A percentile compares a stretch with the other conserved stretches of the same genome.
Evolutionary conservation across 768 basidiomycete genomes (phyloP).

Genomic region (Mycena pura): DNA sequence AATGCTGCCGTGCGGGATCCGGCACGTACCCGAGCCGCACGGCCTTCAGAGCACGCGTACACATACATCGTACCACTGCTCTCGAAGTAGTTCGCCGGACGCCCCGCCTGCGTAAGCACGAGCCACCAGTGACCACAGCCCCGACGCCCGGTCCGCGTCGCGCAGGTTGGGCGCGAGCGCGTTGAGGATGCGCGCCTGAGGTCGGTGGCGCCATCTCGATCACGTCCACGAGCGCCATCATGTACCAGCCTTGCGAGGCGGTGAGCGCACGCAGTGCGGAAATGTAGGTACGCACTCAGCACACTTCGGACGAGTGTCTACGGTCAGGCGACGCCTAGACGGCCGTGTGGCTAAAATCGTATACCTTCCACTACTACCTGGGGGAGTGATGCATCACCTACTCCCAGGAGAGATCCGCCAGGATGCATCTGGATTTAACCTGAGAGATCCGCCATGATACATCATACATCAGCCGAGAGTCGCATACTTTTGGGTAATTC

Average conservation of each 20-base stretch:
- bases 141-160: constrained; percentile 44
- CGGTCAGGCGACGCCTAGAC: constrained; percentile 53
- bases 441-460: no score
- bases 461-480: no score
- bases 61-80: constrained; percentile 52
- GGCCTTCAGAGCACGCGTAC: constrained; percentile 51
- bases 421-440: no score
- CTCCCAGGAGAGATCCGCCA: no score
- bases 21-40: constrained; percentile 49
- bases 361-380: constrained; percentile 39
- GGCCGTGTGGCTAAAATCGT: constrained; percentile 50
- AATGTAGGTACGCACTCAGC: constrained; percentile 36
- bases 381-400: no score
- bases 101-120: constrained; percentile 55
- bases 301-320: constrained; percentile 56
- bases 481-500: no score
- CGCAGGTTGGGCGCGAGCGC: constrained; percentile 43
- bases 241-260: constrained; percentile 39
- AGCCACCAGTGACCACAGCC: constrained; percentile 63
- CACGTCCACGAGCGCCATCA: constrained; percentile 55
- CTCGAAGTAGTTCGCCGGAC: constrained; percentile 57
- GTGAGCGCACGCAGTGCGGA: neutral
- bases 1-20: constrained; percentile 47
- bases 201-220: constrained; percentile 44
- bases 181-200: constrained; percentile 37